These are phyloP conservation scores for Lolium perenne DNA, from an alignment of 176 grass and related monocot species.

Conservation along the genomic window DNA sequence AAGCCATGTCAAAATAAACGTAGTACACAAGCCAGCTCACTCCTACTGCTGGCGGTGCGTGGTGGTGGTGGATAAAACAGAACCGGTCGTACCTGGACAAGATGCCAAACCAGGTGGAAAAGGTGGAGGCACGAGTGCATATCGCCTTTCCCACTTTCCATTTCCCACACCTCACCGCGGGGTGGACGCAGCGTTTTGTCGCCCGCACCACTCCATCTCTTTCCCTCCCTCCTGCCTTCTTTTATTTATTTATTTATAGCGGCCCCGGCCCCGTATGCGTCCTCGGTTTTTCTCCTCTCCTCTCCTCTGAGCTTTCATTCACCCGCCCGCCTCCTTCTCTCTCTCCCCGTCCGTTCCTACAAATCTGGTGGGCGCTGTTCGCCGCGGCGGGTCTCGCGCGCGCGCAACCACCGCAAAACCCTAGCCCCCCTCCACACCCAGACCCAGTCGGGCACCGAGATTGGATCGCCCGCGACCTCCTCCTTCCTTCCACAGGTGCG, in stretches of 20 bases:
- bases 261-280: slow-evolving; percentile 27
- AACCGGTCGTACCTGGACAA: neutral
- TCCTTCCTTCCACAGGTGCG: slow-evolving; percentile 37
- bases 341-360: neutral
- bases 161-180: neutral
- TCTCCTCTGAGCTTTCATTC: neutral
- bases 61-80: neutral
- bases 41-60: neutral
- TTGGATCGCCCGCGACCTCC: slow-evolving; percentile 1
- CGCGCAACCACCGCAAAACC: slow-evolving; percentile 40
- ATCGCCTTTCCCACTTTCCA: slow-evolving; percentile 12
- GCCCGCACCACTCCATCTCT: neutral
- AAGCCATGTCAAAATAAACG: neutral
- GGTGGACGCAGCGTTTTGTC: slow-evolving; percentile 47
- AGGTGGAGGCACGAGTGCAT: slow-evolving; percentile 7
- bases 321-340: neutral
- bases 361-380: slow-evolving; percentile 50
- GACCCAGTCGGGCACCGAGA: slow-evolving; percentile 2
- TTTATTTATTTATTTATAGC: slow-evolving; percentile 42
- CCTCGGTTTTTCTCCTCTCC: slow-evolving; percentile 36
- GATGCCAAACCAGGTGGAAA: slow-evolving; percentile 7
- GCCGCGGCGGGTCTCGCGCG: slow-evolving; percentile 48
- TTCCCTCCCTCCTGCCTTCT: neutral
- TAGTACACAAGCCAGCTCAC: neutral
- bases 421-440: slow-evolving; percentile 13